These are phyloP conservation scores for Ogataea saltuana DNA, from an alignment of 805 yeast species.

Conservation along the genomic window DNA sequence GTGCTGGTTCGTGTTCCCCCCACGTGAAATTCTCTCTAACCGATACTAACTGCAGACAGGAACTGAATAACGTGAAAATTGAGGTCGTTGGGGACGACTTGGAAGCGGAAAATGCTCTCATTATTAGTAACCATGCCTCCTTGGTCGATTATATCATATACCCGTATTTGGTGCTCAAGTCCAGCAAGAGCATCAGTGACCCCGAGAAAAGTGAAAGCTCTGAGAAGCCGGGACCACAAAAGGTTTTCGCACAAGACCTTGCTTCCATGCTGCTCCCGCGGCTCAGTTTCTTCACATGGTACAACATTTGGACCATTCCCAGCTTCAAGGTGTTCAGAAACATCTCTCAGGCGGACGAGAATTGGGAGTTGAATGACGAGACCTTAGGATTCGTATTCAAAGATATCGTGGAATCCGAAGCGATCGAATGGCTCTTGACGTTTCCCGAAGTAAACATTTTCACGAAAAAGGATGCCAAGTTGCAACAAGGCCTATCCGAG, in stretches of 20 bases:
- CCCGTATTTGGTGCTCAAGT: conserved; percentile 39
- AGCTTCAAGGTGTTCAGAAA: conserved; percentile 46
- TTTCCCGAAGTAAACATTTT: conserved; percentile 87
- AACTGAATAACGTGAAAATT: conserved; percentile 40
- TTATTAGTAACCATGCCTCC: conserved; percentile 64
- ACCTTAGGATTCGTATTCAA: conserved; percentile 37
- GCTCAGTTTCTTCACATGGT: conserved; percentile 73
- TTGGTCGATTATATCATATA: conserved; percentile 64
- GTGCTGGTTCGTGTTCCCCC: conserved; percentile 25
- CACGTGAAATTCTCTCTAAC: background rate
- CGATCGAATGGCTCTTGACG: conserved; percentile 58
- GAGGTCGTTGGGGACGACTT: conserved; percentile 45
- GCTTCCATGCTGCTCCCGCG: conserved; percentile 39
- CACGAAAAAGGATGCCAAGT: conserved; percentile 45
- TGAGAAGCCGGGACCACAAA: conserved; percentile 10
- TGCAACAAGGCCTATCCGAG: conserved; percentile 57
- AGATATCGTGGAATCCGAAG: conserved; percentile 37
- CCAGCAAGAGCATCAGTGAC: conserved; percentile 15
- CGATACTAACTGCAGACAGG: conserved; percentile 26
- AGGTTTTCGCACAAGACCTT: conserved; percentile 30
- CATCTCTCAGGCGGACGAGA: conserved; percentile 63
- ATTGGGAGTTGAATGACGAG: conserved; percentile 55
- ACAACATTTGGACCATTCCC: conserved; percentile 62
- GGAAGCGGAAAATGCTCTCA: conserved; percentile 38
- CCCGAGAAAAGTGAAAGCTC: conserved; percentile 4